Conservation (phyloP, 139 green algal species). For the Pleodorina starrii region DNA sequence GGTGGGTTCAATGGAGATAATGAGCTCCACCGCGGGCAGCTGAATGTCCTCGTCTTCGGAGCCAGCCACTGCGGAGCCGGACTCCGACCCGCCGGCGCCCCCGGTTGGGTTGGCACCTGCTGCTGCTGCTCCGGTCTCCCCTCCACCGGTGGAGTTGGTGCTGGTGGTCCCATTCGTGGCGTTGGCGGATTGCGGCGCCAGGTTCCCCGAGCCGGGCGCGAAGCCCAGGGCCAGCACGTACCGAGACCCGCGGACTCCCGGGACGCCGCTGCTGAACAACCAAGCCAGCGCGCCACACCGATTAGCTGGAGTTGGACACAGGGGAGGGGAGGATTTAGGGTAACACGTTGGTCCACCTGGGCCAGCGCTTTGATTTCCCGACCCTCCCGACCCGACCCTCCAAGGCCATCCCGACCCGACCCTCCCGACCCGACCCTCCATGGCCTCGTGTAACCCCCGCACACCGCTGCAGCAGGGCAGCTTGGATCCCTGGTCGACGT, state of each 20-base stretch:
- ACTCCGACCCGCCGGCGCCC: not conserved
- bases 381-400: too few relatives aligned
- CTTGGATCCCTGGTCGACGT: too few relatives aligned
- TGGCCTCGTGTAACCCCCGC: too few relatives aligned
- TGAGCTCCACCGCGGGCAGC: slow-evolving; percentile 56
- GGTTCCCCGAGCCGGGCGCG: slow-evolving; percentile 39
- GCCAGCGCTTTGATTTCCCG: too few relatives aligned
- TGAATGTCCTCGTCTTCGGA: slow-evolving; percentile 38
- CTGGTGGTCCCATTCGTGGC: not conserved
- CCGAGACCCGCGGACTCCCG: slow-evolving; percentile 54
- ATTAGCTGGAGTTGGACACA: slow-evolving; percentile 35
- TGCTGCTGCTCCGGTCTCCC: not conserved
- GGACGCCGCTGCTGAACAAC: slow-evolving; percentile 57
- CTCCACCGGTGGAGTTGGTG: not conserved
- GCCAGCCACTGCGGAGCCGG: not conserved
- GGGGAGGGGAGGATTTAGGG: too few relatives aligned
- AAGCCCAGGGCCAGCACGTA: slow-evolving; percentile 72
- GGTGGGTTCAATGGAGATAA: slow-evolving; percentile 56
- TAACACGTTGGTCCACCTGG: too few relatives aligned
- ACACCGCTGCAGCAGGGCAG: too few relatives aligned
- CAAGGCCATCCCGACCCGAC: too few relatives aligned
- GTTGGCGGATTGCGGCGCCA: slow-evolving; percentile 47
- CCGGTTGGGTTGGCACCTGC: not conserved
- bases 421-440: too few relatives aligned
- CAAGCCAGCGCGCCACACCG: slow-evolving; percentile 64